A percentile compares a stretch with the other conserved stretches of the same genome.
Conservation (phyloP, 352 stramenopile species). For the Thraustochytrium sp. region DNA sequence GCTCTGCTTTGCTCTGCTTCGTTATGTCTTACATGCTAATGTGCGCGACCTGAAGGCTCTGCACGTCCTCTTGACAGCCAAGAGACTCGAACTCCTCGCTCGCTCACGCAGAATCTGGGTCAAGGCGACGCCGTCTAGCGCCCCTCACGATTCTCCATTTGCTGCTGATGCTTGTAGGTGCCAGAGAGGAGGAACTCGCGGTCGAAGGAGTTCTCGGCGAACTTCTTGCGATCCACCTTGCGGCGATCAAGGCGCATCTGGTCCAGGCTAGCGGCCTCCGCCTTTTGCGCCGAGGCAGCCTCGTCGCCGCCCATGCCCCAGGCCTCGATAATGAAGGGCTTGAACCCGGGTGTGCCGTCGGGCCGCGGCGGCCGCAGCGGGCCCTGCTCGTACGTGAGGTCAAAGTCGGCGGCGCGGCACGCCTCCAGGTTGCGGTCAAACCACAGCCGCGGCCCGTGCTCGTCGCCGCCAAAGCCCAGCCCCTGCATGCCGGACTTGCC, state of each 20-base stretch:
- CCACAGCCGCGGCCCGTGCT: not conserved
- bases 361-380: not conserved
- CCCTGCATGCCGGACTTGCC: not conserved
- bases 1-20: too few species aligned
- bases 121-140: not conserved
- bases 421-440: slow-evolving; percentile 24
- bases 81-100: not conserved
- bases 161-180: slow-evolving; percentile 27
- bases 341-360: not conserved
- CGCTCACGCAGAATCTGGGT: not conserved
- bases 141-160: slow-evolving; percentile 13
- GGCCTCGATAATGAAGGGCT: slow-evolving; percentile 21
- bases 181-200: slow-evolving; percentile 42
- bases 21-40: too few species aligned
- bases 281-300: not conserved
- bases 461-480: slow-evolving; percentile 6
- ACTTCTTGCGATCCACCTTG: slow-evolving; percentile 44
- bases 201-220: slow-evolving; percentile 44
- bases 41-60: too few species aligned
- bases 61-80: not conserved
- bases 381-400: slow-evolving; percentile 25
- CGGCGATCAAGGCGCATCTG: not conserved
- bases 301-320: slow-evolving; percentile 24
- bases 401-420: slow-evolving; percentile 24
- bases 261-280: not conserved